A percentile compares a stretch with the other conserved stretches of the same genome.
Evolutionary conservation across 2,329 filamentous ascomycete genomes (phyloP).

Genomic region (Fusarium sp.): DNA sequence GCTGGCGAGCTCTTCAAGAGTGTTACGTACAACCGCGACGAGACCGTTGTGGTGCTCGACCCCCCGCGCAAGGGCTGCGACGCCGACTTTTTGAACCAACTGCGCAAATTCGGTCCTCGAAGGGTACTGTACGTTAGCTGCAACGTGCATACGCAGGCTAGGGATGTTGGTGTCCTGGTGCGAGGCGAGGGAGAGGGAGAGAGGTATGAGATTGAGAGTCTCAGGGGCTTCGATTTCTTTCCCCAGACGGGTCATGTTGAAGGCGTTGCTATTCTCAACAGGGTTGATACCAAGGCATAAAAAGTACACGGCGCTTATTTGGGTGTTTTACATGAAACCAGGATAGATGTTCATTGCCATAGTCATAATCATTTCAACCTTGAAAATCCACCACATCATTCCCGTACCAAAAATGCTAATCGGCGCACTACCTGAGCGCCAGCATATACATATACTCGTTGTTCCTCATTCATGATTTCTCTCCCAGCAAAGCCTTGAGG

Average conservation of each 20-base stretch:
- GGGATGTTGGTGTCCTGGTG: slow-evolving; percentile 90
- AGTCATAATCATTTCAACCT: slow-evolving; percentile 34
- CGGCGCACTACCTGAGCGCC: slow-evolving; percentile 5
- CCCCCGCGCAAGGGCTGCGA: slow-evolving; percentile 97
- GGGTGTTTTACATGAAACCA: slow-evolving; percentile 10
- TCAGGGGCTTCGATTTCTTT: slow-evolving; percentile 97
- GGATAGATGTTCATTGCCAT: slow-evolving; percentile 29
- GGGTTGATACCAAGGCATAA: slow-evolving; percentile 54
- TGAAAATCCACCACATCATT: slow-evolving; percentile 26
- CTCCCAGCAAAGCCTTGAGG: slow-evolving; percentile 72
- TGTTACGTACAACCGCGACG: slow-evolving; percentile 76
- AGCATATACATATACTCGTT: slow-evolving; percentile 14
- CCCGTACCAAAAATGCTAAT: slow-evolving; percentile 5
- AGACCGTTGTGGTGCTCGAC: slow-evolving; percentile 95
- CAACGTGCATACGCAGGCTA: slow-evolving; percentile 96
- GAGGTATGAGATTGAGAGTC: slow-evolving; percentile 86
- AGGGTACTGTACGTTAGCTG: slow-evolving; percentile 95
- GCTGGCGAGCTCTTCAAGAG: slow-evolving; percentile 83
- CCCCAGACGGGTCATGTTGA: slow-evolving; percentile 83
- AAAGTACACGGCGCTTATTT: slow-evolving; percentile 22
- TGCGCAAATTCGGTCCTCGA: slow-evolving; percentile 80
- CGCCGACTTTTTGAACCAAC: slow-evolving; percentile 81
- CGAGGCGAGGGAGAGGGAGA: slow-evolving; percentile 66
- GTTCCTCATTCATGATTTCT: slow-evolving; percentile 38
- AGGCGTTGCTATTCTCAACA: slow-evolving; percentile 72